These are phyloP conservation scores for Arabidopsis suecica DNA, from an alignment of 345 rosid genomes.

Conservation along the genomic window DNA sequence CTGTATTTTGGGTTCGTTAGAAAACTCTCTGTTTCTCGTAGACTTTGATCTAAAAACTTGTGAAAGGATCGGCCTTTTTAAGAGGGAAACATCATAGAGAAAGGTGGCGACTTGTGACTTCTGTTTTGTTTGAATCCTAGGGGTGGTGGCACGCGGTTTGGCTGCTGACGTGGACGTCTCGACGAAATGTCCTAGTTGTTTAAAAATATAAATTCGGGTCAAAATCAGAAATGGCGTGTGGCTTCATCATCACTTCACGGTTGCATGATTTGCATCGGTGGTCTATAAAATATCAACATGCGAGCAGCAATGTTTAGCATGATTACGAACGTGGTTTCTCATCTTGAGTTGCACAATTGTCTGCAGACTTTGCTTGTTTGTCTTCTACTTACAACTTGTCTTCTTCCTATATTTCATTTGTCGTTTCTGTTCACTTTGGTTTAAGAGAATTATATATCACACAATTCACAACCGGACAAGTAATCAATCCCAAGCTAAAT, in stretches of 20 bases:
- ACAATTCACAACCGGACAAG: not conserved
- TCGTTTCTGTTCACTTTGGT: conserved; percentile 1
- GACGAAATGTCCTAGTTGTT: not conserved
- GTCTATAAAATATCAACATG: conserved; percentile 19
- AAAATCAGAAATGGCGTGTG: not conserved
- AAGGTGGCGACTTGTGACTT: conserved; percentile 29
- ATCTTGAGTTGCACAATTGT: conserved; percentile 38
- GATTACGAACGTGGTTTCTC: conserved; percentile 35
- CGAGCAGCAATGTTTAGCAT: not conserved
- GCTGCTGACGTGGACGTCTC: conserved; percentile 43
- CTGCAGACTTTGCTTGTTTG: conserved; percentile 33
- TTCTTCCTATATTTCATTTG: conserved; percentile 21
- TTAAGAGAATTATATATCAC: not conserved
- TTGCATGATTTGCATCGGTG: conserved; percentile 26
- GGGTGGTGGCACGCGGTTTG: conserved; percentile 51
- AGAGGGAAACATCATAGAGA: conserved; percentile 27
- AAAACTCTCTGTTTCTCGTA: not conserved
- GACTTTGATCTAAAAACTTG: conserved; percentile 1
- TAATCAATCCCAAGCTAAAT: not conserved
- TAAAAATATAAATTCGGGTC: not conserved
- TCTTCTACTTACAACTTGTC: conserved; percentile 31
- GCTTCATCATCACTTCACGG: conserved; percentile 8
- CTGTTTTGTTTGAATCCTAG: conserved; percentile 42
- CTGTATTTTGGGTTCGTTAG: conserved; percentile 1
- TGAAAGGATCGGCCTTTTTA: conserved; percentile 14